phyloP scores from a whole-genome alignment of 2,329 filamentous ascomycete species.

The Alternaria sp. region DNA sequence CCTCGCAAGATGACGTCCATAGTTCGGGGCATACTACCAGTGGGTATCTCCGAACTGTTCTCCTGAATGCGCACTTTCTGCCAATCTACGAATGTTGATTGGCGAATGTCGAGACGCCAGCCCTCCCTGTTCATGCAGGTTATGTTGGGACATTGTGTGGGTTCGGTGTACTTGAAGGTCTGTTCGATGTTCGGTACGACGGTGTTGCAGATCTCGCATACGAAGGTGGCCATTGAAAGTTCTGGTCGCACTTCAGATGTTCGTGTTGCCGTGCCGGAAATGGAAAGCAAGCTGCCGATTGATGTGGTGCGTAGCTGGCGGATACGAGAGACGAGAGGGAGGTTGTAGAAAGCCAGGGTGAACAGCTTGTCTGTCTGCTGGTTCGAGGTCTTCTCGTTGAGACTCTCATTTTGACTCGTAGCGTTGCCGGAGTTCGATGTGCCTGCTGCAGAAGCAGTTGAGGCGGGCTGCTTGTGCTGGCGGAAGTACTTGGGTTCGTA shows the following conservation, averaged over 20 bases:
- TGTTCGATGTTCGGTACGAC: slow-evolving; percentile 92
- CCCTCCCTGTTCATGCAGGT: slow-evolving; percentile 86
- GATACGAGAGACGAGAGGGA: slow-evolving; percentile 84
- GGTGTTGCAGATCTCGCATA: slow-evolving; percentile 84
- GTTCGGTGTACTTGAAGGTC: slow-evolving; percentile 96
- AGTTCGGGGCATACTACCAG: slow-evolving; percentile 96
- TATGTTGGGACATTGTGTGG: slow-evolving; percentile 89
- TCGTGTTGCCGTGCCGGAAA: slow-evolving; percentile 94
- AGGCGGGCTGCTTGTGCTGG: slow-evolving; percentile 84
- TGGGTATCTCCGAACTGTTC: slow-evolving; percentile 97
- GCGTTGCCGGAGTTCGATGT: slow-evolving; percentile 65
- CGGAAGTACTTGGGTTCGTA: slow-evolving; percentile 94
- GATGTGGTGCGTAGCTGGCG: slow-evolving; percentile 86
- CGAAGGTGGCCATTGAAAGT: slow-evolving; percentile 88
- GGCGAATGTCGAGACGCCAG: slow-evolving; percentile 97
- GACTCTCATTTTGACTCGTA: slow-evolving; percentile 62
- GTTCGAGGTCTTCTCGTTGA: slow-evolving; percentile 78
- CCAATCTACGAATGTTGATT: slow-evolving; percentile 99
- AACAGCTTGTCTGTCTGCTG: slow-evolving; percentile 98
- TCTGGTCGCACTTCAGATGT: slow-evolving; percentile 97
- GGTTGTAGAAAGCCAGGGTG: slow-evolving; percentile 89
- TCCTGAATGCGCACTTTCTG: slow-evolving; percentile 98
- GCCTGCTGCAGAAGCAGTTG: slow-evolving; percentile 74
- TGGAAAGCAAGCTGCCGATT: slow-evolving; percentile 91
- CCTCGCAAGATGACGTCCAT: slow-evolving; percentile 96